phyloP scores from a whole-genome alignment of 495 filamentous ascomycete genomes.

The Talaromyces borbonicus region DNA sequence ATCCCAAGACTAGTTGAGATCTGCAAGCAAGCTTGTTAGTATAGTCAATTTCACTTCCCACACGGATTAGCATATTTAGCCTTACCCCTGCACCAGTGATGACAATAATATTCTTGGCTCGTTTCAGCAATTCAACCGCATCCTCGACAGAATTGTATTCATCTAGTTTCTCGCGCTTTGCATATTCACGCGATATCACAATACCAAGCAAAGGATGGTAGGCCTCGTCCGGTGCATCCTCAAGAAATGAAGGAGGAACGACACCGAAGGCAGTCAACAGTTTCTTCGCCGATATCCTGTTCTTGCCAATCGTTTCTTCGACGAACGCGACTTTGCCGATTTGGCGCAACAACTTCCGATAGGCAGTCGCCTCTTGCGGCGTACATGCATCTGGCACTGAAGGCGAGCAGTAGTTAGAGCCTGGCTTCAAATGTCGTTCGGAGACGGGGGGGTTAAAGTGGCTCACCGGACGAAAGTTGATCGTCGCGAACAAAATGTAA shows the following conservation, averaged over 20 bases:
- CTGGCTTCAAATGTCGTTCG: conserved; percentile 5
- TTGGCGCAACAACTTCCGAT: conserved; percentile 58
- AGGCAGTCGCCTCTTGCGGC: conserved; percentile 57
- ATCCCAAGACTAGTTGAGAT: conserved; percentile 68
- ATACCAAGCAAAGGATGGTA: conserved; percentile 67
- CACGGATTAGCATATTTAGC: neutral
- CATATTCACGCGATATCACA: conserved; percentile 73
- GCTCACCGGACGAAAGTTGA: conserved; percentile 45
- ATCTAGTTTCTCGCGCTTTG: conserved; percentile 66
- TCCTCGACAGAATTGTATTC: conserved; percentile 84
- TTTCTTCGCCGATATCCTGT: conserved; percentile 65
- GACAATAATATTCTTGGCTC: conserved; percentile 77
- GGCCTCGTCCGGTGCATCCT: conserved; percentile 60
- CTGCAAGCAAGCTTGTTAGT: conserved; percentile 19
- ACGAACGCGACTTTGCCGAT: conserved; percentile 71
- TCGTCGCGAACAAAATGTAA: conserved; percentile 55
- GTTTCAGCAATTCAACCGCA: conserved; percentile 65
- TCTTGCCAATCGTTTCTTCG: conserved; percentile 56
- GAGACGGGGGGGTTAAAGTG: conserved; percentile 9
- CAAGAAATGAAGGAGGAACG: conserved; percentile 62
- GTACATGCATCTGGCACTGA: conserved; percentile 55
- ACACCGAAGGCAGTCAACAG: conserved; percentile 90
- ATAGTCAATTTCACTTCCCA: too few relatives aligned
- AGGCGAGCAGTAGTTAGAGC: conserved; percentile 16
- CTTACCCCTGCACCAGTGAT: conserved; percentile 82